Evolutionary conservation across 2,329 filamentous ascomycete species (phyloP).

Genomic region (Ophiosphaerella narmari): DNA sequence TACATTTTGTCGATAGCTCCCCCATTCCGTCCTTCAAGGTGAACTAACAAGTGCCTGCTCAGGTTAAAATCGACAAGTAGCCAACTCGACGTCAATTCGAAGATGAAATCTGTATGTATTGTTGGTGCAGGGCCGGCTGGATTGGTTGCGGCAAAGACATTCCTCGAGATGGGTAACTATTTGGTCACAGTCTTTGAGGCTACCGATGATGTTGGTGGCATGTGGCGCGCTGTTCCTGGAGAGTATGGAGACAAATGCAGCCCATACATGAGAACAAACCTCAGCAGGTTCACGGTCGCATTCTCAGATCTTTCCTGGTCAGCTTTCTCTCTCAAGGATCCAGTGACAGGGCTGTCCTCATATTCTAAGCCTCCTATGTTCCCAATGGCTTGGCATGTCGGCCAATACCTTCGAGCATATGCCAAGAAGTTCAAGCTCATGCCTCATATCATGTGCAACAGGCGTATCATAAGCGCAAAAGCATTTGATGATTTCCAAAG

Average conservation of each 20-base stretch:
- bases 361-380: constrained; percentile 61
- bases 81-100: background rate
- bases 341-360: background rate
- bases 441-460: constrained; percentile 57
- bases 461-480: constrained; percentile 38
- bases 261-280: constrained; percentile 65
- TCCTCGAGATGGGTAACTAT: constrained; percentile 67
- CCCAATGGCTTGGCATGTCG: constrained; percentile 77
- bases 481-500: constrained; percentile 12
- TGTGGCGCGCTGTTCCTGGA: constrained; percentile 66
- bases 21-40: too few relatives aligned
- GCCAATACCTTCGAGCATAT: constrained; percentile 72
- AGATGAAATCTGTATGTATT: constrained; percentile 46
- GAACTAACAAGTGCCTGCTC: too few relatives aligned
- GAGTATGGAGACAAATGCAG: constrained; percentile 66
- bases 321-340: constrained; percentile 42
- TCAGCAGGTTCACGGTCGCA: constrained; percentile 74
- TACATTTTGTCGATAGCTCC: too few relatives aligned
- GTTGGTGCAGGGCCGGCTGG: constrained; percentile 53
- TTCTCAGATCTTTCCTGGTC: constrained; percentile 72
- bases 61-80: too few relatives aligned
- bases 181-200: constrained; percentile 73
- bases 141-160: constrained; percentile 63
- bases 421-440: constrained; percentile 59
- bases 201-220: constrained; percentile 68